Evolutionary conservation across 2,329 filamentous ascomycete species (phyloP).

Genomic region (Fusarium anguioides): DNA sequence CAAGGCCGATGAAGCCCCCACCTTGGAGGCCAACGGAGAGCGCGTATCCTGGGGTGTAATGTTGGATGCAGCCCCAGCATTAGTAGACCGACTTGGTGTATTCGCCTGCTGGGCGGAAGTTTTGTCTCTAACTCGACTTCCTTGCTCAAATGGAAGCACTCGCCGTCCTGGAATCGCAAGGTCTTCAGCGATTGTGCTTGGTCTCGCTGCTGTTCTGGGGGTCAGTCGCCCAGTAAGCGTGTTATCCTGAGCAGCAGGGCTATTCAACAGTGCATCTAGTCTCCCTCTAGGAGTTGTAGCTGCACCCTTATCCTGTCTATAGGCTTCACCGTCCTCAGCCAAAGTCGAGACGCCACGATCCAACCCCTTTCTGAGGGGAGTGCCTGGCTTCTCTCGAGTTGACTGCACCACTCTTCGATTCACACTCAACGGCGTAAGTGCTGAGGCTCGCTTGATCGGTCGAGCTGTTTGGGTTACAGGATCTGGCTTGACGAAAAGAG

Average conservation of each 20-base stretch:
- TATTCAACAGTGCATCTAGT: conserved; percentile 51
- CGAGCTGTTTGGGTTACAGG: conserved; percentile 33
- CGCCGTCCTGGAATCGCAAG: conserved; percentile 54
- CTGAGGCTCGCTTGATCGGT: conserved; percentile 40
- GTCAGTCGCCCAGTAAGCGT: conserved; percentile 43
- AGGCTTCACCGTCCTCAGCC: conserved; percentile 60
- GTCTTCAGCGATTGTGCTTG: conserved; percentile 34
- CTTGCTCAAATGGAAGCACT: conserved; percentile 53
- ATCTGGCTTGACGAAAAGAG: conserved; percentile 37
- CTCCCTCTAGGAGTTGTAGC: conserved; percentile 44
- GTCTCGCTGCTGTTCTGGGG: conserved; percentile 36
- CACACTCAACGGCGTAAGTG: conserved; percentile 53
- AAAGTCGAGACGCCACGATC: conserved; percentile 55
- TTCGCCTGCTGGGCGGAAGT: conserved; percentile 20
- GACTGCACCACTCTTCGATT: conserved; percentile 47
- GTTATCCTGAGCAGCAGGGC: conserved; percentile 38
- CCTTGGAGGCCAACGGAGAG: conserved; percentile 29
- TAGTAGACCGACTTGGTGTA: conserved; percentile 8
- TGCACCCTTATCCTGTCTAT: conserved; percentile 30
- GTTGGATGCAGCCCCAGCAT: conserved; percentile 13
- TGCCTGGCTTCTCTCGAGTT: conserved; percentile 35
- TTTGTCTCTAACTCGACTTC: conserved; percentile 21
- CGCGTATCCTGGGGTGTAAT: conserved; percentile 22
- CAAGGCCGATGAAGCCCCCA: conserved; percentile 54
- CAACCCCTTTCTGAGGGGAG: conserved; percentile 41